These are phyloP conservation scores for Raffaelea albimanens DNA, from an alignment of 2,329 filamentous ascomycete genomes.

Conservation along the genomic window DNA sequence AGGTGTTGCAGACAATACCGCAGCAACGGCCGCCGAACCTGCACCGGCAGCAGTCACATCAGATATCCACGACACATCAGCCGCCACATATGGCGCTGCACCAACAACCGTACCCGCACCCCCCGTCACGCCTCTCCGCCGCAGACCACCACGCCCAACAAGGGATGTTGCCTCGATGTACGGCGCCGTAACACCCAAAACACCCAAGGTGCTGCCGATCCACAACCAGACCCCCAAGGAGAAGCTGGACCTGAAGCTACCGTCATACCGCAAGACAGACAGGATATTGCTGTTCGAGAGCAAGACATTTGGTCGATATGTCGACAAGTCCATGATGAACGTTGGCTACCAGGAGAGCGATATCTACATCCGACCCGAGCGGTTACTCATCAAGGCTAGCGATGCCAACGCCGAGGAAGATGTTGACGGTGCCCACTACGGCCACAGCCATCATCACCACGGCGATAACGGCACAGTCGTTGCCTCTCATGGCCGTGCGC, in stretches of 20 bases:
- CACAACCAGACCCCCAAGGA: slow-evolving; percentile 74
- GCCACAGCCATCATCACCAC: slow-evolving; percentile 18
- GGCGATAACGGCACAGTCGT: slow-evolving; percentile 18
- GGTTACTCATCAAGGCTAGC: slow-evolving; percentile 56
- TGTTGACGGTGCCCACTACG: slow-evolving; percentile 34
- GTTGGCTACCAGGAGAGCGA: slow-evolving; percentile 95
- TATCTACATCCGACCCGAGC: slow-evolving; percentile 69
- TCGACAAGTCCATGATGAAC: slow-evolving; percentile 92
- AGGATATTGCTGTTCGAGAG: slow-evolving; percentile 76
- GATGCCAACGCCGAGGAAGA: slow-evolving; percentile 54
- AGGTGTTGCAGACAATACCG: not conserved
- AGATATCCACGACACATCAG: not conserved
- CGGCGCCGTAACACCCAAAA: slow-evolving; percentile 37
- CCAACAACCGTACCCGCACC: slow-evolving; percentile 25
- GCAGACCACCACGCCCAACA: slow-evolving; percentile 33
- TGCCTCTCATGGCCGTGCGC: not conserved
- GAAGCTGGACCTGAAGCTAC: slow-evolving; percentile 66
- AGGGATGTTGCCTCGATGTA: slow-evolving; percentile 32
- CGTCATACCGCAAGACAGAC: slow-evolving; percentile 66
- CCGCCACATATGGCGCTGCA: slow-evolving; percentile 22
- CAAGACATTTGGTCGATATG: slow-evolving; percentile 79
- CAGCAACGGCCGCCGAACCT: not conserved
- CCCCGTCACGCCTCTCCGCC: slow-evolving; percentile 17
- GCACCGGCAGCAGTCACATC: not conserved
- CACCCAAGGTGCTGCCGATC: slow-evolving; percentile 62